Percentiles rank a stretch among this genome's conserved stretches.
These are phyloP conservation scores for Physcomitrellopsis africana DNA, from an alignment of 225 moss, liverwort and hornwort species.

Conservation along the genomic window DNA sequence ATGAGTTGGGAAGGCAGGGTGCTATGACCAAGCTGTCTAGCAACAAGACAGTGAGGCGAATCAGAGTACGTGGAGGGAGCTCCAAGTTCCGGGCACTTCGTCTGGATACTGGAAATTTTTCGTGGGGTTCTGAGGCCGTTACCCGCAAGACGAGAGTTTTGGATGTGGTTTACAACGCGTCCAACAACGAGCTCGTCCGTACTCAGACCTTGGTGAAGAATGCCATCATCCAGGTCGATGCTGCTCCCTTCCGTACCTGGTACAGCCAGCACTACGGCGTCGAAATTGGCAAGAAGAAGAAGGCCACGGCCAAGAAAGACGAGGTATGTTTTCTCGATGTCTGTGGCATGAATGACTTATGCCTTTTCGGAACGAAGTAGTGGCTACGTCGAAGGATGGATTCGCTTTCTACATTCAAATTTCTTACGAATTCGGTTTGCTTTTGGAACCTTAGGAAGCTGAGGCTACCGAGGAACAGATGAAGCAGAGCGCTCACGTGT, in stretches of 20 bases:
- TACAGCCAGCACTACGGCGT: slow-evolving; percentile 64
- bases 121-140: slow-evolving; percentile 81
- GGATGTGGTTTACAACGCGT: slow-evolving; percentile 86
- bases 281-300: slow-evolving; percentile 70
- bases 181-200: slow-evolving; percentile 66
- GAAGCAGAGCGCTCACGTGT: slow-evolving; percentile 50
- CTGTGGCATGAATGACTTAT: neutral
- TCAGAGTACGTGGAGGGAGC: slow-evolving; percentile 78
- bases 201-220: slow-evolving; percentile 66
- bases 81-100: slow-evolving; percentile 88
- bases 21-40: slow-evolving; percentile 96
- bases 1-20: slow-evolving; percentile 91
- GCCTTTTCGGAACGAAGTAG: neutral
- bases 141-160: slow-evolving; percentile 83
- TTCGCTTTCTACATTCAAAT: neutral
- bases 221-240: slow-evolving; percentile 70
- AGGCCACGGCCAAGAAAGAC: slow-evolving; percentile 51
- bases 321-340: slow-evolving; percentile 36
- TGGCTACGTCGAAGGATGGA: neutral
- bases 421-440: neutral
- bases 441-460: slow-evolving; percentile 34
- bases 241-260: slow-evolving; percentile 63
- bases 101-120: slow-evolving; percentile 87
- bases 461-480: slow-evolving; percentile 62
- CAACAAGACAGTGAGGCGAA: slow-evolving; percentile 80